Percentiles rank a stretch among this genome's conserved stretches.
Conservation (phyloP, 164 flowering plant genomes). For the Sedum album region DNA sequence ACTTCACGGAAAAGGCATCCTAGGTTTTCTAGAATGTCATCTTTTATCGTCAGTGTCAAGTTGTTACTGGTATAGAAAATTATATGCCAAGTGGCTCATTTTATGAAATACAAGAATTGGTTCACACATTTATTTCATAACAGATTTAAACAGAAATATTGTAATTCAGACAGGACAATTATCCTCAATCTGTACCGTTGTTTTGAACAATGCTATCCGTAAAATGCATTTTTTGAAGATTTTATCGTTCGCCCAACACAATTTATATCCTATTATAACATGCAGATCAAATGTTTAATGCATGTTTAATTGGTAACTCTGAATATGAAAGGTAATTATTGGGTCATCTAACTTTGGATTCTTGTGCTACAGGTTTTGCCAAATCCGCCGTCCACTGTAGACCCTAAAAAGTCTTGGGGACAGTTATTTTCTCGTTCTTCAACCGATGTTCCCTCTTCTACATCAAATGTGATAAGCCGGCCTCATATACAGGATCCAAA, state of each 20-base stretch:
- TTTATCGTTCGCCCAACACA: neutral
- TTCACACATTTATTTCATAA: neutral
- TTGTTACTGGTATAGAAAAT: neutral
- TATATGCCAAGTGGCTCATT: neutral
- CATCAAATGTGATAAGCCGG: too few relatives aligned
- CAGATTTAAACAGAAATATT: neutral
- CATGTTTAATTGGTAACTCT: too few relatives aligned
- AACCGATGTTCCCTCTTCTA: constrained; percentile 32
- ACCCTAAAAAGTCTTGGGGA: constrained; percentile 84
- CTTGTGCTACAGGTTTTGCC: too few relatives aligned
- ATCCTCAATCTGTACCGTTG: too few relatives aligned
- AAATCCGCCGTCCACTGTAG: constrained; percentile 31
- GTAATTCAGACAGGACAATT: neutral
- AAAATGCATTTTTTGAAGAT: neutral
- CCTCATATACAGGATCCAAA: too few relatives aligned
- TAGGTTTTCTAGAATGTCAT: too few relatives aligned
- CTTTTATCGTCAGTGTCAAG: too few relatives aligned
- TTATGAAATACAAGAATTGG: neutral
- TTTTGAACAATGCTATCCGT: neutral
- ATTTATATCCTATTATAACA: neutral
- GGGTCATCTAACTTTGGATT: neutral
- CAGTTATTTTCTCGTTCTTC: constrained; percentile 75
- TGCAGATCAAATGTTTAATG: too few relatives aligned
- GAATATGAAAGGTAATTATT: too few relatives aligned
- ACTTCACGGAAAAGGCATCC: too few relatives aligned